A percentile compares a stretch with the other conserved stretches of the same genome.
Conservation (phyloP, 73 alveolate genomes). For the Paramecium pentaurelia region DNA sequence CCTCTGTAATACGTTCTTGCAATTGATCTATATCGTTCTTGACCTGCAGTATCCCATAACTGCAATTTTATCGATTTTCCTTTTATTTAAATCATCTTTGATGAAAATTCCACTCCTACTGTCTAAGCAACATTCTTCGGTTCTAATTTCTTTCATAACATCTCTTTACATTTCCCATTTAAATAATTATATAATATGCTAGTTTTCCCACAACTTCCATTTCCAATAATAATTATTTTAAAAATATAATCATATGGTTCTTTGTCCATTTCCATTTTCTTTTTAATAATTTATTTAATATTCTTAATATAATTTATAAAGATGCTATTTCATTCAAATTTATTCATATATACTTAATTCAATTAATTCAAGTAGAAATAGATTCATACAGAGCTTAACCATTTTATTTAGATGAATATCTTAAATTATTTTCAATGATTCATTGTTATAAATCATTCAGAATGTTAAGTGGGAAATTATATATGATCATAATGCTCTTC, state of each 20-base stretch:
- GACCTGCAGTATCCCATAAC: slow-evolving; percentile 95
- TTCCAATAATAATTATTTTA: slow-evolving; percentile 67
- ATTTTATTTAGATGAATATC: too few species aligned
- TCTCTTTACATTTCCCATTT: slow-evolving; percentile 48
- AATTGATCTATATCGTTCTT: slow-evolving; percentile 83
- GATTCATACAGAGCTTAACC: too few species aligned
- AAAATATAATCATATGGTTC: slow-evolving; percentile 60
- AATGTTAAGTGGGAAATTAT: too few species aligned
- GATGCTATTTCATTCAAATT: too few species aligned
- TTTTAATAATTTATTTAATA: not conserved
- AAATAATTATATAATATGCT: slow-evolving; percentile 60
- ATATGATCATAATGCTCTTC: too few species aligned
- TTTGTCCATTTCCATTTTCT: slow-evolving; percentile 55
- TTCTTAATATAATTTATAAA: too few species aligned
- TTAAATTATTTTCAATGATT: too few species aligned
- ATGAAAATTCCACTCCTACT: slow-evolving; percentile 90
- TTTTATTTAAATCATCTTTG: slow-evolving; percentile 69
- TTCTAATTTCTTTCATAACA: not conserved
- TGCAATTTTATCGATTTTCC: slow-evolving; percentile 79
- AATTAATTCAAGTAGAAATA: too few species aligned
- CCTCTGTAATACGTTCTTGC: slow-evolving; percentile 90
- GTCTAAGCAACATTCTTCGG: slow-evolving; percentile 67
- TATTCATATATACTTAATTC: too few species aligned
- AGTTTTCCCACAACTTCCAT: slow-evolving; percentile 67
- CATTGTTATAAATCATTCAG: too few species aligned